phyloP scores from a whole-genome alignment of 257 asterid species.

The Solanum clarkiae region DNA sequence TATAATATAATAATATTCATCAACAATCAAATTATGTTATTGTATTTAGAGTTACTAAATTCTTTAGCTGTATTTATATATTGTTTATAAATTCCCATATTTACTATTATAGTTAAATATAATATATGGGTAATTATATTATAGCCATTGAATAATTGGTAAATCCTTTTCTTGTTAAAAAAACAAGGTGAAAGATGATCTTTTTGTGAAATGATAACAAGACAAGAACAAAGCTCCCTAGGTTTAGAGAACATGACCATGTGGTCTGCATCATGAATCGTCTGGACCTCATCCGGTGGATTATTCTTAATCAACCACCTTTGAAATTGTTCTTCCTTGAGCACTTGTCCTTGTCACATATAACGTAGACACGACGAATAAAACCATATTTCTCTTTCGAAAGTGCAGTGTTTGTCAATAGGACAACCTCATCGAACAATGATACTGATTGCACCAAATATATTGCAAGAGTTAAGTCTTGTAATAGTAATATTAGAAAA shows the following conservation, averaged over 20 bases:
- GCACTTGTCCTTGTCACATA: conserved; percentile 12
- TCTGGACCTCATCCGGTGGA: conserved; percentile 22
- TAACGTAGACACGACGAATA: conserved; percentile 21
- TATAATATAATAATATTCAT: too few species aligned
- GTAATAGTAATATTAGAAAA: background rate
- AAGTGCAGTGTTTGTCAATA: background rate
- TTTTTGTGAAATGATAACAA: conserved; percentile 5
- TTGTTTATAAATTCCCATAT: too few species aligned
- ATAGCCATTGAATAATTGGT: too few species aligned
- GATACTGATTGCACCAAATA: conserved; percentile 19
- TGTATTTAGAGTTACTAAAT: too few species aligned
- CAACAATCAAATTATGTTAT: too few species aligned
- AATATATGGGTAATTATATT: too few species aligned
- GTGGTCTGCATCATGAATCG: conserved; percentile 25
- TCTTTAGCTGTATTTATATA: too few species aligned
- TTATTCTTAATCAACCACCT: conserved; percentile 24
- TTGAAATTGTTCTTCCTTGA: conserved; percentile 2
- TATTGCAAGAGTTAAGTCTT: conserved; percentile 30
- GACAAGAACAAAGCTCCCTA: conserved; percentile 10
- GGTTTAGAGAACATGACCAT: conserved; percentile 35
- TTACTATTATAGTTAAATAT: too few species aligned
- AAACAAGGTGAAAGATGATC: background rate
- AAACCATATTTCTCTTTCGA: conserved; percentile 20
- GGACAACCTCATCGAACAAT: background rate
- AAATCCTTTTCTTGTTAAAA: too few species aligned